Percentiles rank a stretch among this genome's conserved stretches.
Conservation (phyloP, 371 early-diverging fungal genomes). For the Mucor sp. region DNA sequence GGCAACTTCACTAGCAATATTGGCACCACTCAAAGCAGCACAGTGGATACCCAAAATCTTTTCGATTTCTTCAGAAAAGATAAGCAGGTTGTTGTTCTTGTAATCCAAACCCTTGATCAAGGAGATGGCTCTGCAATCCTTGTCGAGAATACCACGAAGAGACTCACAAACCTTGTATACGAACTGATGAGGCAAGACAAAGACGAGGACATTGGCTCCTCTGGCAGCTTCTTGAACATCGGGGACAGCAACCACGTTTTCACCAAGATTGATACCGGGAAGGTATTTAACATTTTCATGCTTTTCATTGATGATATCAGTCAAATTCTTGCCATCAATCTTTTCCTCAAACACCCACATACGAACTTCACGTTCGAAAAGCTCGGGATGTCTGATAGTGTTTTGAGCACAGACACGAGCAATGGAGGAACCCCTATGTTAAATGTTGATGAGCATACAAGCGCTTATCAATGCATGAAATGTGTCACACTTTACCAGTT, state of each 20-base stretch:
- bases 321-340: constrained; percentile 83
- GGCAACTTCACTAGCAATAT: constrained; percentile 98
- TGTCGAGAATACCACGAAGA: background rate
- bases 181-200: constrained; percentile 97
- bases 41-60: constrained; percentile 75
- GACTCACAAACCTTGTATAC: constrained; percentile 67
- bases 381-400: constrained; percentile 59
- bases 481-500: constrained; percentile 74
- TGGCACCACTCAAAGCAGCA: constrained; percentile 94
- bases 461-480: constrained; percentile 47
- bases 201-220: constrained; percentile 85
- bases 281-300: constrained; percentile 97
- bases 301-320: constrained; percentile 93
- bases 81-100: constrained; percentile 62
- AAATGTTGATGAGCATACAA: background rate
- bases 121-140: constrained; percentile 61
- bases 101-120: constrained; percentile 93
- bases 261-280: constrained; percentile 86
- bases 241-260: constrained; percentile 86
- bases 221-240: constrained; percentile 73
- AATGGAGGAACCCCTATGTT: constrained; percentile 80
- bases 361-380: constrained; percentile 81
- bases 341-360: constrained; percentile 98
- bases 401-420: constrained; percentile 94
- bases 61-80: constrained; percentile 86